phyloP scores from a whole-genome alignment of 2,329 filamentous ascomycete species.

The Dactylella cylindrospora region DNA sequence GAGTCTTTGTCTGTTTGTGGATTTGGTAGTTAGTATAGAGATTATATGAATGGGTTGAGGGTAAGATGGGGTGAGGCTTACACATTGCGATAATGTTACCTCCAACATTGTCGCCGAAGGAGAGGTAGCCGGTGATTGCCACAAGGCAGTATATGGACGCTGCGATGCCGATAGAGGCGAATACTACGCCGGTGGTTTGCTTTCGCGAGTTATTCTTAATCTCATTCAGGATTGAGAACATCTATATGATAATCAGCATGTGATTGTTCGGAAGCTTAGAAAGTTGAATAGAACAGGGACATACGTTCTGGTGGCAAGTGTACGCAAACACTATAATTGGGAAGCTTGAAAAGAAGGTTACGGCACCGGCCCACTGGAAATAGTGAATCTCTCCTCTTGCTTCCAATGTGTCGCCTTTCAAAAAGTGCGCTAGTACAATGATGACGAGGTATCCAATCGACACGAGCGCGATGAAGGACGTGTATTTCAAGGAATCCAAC shows the following conservation, averaged over 20 bases:
- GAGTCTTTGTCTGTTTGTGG: conserved; percentile 64
- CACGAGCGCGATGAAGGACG: conserved; percentile 83
- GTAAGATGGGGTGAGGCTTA: conserved; percentile 54
- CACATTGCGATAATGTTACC: conserved; percentile 95
- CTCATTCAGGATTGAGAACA: conserved; percentile 98
- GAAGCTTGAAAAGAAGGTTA: conserved; percentile 78
- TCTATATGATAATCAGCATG: conserved; percentile 59
- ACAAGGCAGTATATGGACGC: conserved; percentile 84
- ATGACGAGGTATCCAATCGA: conserved; percentile 94
- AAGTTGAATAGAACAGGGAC: conserved; percentile 47
- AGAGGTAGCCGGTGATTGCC: conserved; percentile 91
- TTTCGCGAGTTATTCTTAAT: conserved; percentile 79
- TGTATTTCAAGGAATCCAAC: conserved; percentile 95
- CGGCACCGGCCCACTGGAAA: conserved; percentile 74
- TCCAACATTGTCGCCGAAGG: conserved; percentile 83
- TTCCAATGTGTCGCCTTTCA: conserved; percentile 71
- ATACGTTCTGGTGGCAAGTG: conserved; percentile 94
- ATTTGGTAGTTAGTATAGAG: conserved; percentile 31
- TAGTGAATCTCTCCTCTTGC: conserved; percentile 74
- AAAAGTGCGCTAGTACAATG: conserved; percentile 88
- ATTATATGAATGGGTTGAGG: not conserved
- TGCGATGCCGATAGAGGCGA: conserved; percentile 83
- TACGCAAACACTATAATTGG: conserved; percentile 99
- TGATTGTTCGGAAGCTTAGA: conserved; percentile 1
- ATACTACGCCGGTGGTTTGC: conserved; percentile 76